Evolutionary conservation across 2,329 filamentous ascomycete genomes (phyloP).

Genomic region (Chaetomiaceae sp.): DNA sequence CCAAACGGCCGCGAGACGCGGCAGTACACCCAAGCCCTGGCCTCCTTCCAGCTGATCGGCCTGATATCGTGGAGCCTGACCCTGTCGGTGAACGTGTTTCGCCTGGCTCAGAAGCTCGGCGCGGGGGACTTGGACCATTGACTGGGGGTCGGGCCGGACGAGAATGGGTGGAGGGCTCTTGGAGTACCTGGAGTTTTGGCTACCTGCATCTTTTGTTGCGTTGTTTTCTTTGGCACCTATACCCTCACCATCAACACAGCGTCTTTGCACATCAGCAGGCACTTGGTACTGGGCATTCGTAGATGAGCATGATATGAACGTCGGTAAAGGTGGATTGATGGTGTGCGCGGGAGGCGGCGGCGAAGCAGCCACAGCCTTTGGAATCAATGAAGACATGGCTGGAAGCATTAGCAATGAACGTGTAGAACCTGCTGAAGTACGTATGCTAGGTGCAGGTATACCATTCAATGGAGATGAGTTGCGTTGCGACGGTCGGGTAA

Average conservation of each 20-base stretch:
- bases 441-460: too few relatives aligned
- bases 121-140: conserved; percentile 40
- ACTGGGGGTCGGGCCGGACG: background rate
- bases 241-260: background rate
- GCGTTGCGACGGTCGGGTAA: too few relatives aligned
- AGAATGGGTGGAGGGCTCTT: background rate
- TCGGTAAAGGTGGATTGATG: too few relatives aligned
- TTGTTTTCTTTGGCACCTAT: background rate
- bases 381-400: too few relatives aligned
- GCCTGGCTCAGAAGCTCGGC: conserved; percentile 56
- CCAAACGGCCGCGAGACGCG: conserved; percentile 35
- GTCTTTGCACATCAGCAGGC: background rate
- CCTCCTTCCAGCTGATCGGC: conserved; percentile 72
- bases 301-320: too few relatives aligned
- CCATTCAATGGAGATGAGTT: too few relatives aligned
- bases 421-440: too few relatives aligned
- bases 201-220: too few relatives aligned
- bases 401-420: too few relatives aligned
- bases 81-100: conserved; percentile 78
- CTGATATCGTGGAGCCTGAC: conserved; percentile 86
- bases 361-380: too few relatives aligned
- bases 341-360: too few relatives aligned
- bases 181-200: background rate
- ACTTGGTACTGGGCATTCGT: too few relatives aligned
- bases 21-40: conserved; percentile 60